A percentile compares a stretch with the other conserved stretches of the same genome.
Conservation (phyloP, 2,329 filamentous ascomycete species). For the Diaporthe longicolla region DNA sequence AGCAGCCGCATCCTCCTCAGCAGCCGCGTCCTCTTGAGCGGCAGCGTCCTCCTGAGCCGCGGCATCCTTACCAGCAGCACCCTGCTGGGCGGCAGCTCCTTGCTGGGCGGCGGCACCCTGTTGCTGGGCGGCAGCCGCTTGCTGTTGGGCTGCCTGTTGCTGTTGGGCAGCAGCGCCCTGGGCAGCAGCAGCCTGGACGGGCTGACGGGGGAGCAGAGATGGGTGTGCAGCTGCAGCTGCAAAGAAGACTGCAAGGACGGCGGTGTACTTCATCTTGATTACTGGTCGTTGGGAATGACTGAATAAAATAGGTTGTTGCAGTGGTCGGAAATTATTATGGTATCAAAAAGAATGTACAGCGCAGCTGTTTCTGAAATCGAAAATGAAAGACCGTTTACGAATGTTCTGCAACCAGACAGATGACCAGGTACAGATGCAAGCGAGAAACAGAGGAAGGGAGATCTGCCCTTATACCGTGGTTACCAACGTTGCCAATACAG, state of each 20-base stretch:
- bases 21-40: not conserved
- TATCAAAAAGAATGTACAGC: conserved; percentile 12
- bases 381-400: conserved; percentile 1
- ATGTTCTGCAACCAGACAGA: not conserved
- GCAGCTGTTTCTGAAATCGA: conserved; percentile 23
- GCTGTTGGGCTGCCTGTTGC: not conserved
- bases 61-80: not conserved
- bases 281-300: not conserved
- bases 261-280: conserved; percentile 25
- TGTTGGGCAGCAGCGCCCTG: not conserved
- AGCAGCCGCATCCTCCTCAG: not conserved
- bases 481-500: conserved; percentile 1
- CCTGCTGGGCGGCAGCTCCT: not conserved
- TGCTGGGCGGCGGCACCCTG: not conserved
- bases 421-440: not conserved
- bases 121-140: not conserved
- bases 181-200: not conserved
- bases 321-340: not conserved
- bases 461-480: conserved; percentile 23
- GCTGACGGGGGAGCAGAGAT: not conserved
- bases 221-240: conserved; percentile 17
- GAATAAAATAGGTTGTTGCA: not conserved
- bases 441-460: not conserved
- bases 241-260: conserved; percentile 15
- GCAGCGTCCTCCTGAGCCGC: too few species aligned